These are phyloP conservation scores for Pseudopithomyces maydicus DNA, from an alignment of 2,329 filamentous ascomycete species.

Conservation along the genomic window DNA sequence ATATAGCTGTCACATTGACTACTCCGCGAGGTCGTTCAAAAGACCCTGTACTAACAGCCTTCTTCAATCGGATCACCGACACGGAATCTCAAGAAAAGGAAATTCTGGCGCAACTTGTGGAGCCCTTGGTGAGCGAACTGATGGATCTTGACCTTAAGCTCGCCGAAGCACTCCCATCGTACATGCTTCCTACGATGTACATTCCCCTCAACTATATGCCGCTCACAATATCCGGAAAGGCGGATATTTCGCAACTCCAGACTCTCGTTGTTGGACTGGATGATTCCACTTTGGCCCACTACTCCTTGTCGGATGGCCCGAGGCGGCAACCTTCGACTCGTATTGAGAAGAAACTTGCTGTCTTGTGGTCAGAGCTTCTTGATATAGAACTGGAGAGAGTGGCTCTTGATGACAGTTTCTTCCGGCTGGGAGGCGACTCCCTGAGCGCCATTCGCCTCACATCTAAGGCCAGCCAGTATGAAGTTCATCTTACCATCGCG, in stretches of 20 bases:
- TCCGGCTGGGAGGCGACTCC: conserved; percentile 48
- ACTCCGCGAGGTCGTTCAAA: neutral
- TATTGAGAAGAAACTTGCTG: conserved; percentile 6
- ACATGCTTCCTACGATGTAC: conserved; percentile 46
- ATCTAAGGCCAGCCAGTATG: neutral
- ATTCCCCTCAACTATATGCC: conserved; percentile 43
- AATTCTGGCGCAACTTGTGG: neutral
- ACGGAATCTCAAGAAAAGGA: neutral
- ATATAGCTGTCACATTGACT: neutral
- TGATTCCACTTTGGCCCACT: neutral
- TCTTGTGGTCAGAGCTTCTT: conserved; percentile 16
- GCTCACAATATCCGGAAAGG: conserved; percentile 41
- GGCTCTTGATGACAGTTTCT: conserved; percentile 38
- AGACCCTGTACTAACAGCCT: neutral
- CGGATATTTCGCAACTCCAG: conserved; percentile 30
- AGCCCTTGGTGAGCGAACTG: neutral
- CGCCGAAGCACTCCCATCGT: conserved; percentile 8
- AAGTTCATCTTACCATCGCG: neutral
- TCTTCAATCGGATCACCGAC: neutral
- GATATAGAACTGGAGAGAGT: conserved; percentile 4
- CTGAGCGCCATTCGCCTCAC: conserved; percentile 39
- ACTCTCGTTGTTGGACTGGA: conserved; percentile 18
- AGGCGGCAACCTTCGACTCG: conserved; percentile 14
- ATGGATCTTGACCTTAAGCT: neutral
- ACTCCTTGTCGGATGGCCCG: neutral